These are phyloP conservation scores for Pilasporangium apinafurcum DNA, from an alignment of 352 stramenopile genomes.

Conservation along the genomic window DNA sequence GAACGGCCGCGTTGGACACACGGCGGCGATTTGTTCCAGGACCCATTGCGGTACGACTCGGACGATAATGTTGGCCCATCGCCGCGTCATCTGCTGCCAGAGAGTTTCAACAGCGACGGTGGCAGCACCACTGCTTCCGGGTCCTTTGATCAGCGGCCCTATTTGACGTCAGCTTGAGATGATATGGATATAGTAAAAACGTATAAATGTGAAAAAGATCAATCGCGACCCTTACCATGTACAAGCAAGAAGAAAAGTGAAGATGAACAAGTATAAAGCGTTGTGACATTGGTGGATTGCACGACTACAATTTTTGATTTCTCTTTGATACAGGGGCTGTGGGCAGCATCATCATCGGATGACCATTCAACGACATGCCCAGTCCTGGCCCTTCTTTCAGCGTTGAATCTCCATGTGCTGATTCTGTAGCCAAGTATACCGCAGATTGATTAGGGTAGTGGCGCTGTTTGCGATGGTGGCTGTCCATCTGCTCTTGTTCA, in stretches of 20 bases:
- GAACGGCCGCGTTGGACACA: constrained; percentile 67
- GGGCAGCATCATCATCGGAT: constrained; percentile 29
- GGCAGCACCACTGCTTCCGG: constrained; percentile 24
- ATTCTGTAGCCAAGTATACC: constrained; percentile 59
- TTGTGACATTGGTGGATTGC: too few species aligned
- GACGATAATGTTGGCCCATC: constrained; percentile 55
- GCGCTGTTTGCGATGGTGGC: too few species aligned
- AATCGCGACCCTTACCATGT: too few species aligned
- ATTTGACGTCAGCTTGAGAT: constrained; percentile 2
- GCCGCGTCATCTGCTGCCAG: constrained; percentile 48
- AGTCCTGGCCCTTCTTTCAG: constrained; percentile 6
- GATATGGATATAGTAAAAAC: constrained; percentile 7
- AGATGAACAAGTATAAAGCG: too few species aligned
- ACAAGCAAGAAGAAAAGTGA: too few species aligned
- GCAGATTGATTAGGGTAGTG: too few species aligned
- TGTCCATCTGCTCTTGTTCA: too few species aligned
- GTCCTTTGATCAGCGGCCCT: constrained; percentile 17
- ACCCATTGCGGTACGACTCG: constrained; percentile 79
- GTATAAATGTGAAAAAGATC: constrained; percentile 3
- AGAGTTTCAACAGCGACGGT: constrained; percentile 64
- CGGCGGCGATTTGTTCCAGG: constrained; percentile 76
- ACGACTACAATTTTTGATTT: too few species aligned
- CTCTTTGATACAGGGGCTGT: constrained; percentile 10
- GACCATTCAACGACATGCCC: constrained; percentile 57
- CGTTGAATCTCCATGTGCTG: background rate